These are phyloP conservation scores for Achlya hypogyna DNA, from an alignment of 352 stramenopile genomes.

Conservation along the genomic window DNA sequence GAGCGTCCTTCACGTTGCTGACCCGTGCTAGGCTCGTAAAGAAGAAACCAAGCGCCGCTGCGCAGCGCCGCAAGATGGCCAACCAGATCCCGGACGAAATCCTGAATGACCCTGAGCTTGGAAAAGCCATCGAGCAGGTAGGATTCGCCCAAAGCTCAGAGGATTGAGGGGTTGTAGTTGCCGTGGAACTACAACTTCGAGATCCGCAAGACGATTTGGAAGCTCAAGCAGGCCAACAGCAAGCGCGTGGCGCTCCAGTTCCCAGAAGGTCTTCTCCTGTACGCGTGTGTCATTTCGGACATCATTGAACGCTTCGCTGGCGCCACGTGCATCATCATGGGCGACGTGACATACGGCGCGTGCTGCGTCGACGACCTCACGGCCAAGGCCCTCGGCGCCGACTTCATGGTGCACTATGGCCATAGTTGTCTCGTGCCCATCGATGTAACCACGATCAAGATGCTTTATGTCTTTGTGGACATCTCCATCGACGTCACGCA, in stretches of 20 bases:
- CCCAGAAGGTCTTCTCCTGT: slow-evolving; percentile 97
- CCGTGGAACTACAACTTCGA: slow-evolving; percentile 99
- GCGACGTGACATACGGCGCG: slow-evolving; percentile 98
- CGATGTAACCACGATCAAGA: slow-evolving; percentile 91
- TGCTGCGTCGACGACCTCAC: slow-evolving; percentile 99
- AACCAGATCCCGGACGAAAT: slow-evolving; percentile 90
- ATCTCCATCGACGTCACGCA: slow-evolving; percentile 97
- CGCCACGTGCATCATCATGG: slow-evolving; percentile 90
- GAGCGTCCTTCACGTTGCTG: background rate
- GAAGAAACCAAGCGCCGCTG: slow-evolving; percentile 51
- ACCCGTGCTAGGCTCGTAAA: slow-evolving; percentile 23
- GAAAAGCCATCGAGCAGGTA: slow-evolving; percentile 85
- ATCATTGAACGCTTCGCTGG: slow-evolving; percentile 95
- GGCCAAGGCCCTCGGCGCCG: slow-evolving; percentile 88
- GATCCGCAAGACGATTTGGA: slow-evolving; percentile 96
- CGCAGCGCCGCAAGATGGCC: slow-evolving; percentile 55
- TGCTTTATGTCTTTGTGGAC: slow-evolving; percentile 99
- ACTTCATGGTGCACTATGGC: slow-evolving; percentile 99
- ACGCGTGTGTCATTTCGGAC: slow-evolving; percentile 96
- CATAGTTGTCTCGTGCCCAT: slow-evolving; percentile 98
- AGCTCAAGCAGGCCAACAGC: slow-evolving; percentile 83
- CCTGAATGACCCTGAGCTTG: slow-evolving; percentile 74
- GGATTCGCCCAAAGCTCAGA: background rate
- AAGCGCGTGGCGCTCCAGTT: slow-evolving; percentile 97
- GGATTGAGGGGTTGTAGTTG: slow-evolving; percentile 36